A percentile compares a stretch with the other conserved stretches of the same genome.
phyloP scores from a whole-genome alignment of 177 flowering plant species.

The Vitis hybrid region DNA sequence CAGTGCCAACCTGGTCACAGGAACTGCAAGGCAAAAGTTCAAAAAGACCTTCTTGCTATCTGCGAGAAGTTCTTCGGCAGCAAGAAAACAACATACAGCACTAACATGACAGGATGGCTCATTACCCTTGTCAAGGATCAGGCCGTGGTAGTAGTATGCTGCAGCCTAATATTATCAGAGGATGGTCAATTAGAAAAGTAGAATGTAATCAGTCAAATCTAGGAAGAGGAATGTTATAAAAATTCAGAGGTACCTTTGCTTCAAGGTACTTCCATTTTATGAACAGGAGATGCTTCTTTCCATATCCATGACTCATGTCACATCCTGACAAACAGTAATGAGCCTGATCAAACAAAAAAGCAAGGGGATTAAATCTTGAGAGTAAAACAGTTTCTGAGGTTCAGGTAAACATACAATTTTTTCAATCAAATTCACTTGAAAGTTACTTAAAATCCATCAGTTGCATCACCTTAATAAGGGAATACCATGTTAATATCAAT shows the following conservation, averaged over 20 bases:
- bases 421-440: too few species aligned
- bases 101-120: constrained; percentile 62
- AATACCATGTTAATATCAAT: too few species aligned
- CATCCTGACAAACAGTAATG: constrained; percentile 62
- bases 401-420: too few species aligned
- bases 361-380: constrained; percentile 1
- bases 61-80: constrained; percentile 71
- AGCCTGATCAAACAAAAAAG: constrained; percentile 48
- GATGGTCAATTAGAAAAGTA: not conserved
- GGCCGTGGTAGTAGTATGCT: constrained; percentile 89
- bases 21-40: constrained; percentile 72
- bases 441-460: too few species aligned
- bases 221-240: too few species aligned
- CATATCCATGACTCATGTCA: constrained; percentile 33
- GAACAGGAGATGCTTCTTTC: constrained; percentile 73
- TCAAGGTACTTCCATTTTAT: constrained; percentile 92
- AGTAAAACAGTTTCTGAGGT: not conserved
- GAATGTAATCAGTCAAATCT: not conserved
- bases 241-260: constrained; percentile 62
- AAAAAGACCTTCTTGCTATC: constrained; percentile 86
- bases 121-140: constrained; percentile 75
- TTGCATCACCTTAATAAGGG: not conserved
- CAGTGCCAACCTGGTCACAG: constrained; percentile 69
- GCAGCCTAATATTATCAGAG: constrained; percentile 58
- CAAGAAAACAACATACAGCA: constrained; percentile 81